Evolutionary conservation across 2,329 filamentous ascomycete genomes (phyloP).

Genomic region (Venturia nashicola): DNA sequence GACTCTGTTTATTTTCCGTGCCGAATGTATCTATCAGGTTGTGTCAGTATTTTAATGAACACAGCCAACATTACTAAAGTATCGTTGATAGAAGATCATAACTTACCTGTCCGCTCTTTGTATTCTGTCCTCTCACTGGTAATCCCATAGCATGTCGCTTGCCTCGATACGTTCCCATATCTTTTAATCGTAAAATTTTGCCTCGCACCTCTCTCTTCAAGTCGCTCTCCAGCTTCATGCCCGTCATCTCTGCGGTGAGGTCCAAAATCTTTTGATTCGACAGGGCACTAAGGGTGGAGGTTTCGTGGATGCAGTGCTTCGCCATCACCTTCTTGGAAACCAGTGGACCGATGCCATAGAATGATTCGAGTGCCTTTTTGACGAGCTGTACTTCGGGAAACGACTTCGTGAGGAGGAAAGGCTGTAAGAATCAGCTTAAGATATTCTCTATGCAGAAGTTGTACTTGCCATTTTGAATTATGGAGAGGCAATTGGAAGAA

Average conservation of each 20-base stretch:
- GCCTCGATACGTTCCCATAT: conserved; percentile 84
- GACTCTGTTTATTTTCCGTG: neutral
- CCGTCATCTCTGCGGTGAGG: conserved; percentile 72
- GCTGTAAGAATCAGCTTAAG: conserved; percentile 28
- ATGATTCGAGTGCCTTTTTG: conserved; percentile 68
- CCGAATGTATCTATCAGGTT: neutral
- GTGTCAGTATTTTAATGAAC: neutral
- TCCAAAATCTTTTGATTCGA: conserved; percentile 65
- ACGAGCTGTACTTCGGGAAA: conserved; percentile 77
- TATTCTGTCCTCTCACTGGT: conserved; percentile 83
- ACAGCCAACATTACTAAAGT: too few relatives aligned
- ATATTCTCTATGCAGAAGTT: neutral
- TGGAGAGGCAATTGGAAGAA: neutral
- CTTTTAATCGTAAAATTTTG: conserved; percentile 74
- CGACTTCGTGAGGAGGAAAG: conserved; percentile 76
- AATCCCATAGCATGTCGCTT: conserved; percentile 84
- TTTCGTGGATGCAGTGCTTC: conserved; percentile 77
- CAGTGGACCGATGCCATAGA: conserved; percentile 72
- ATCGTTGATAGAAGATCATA: neutral
- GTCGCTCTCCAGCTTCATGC: conserved; percentile 91
- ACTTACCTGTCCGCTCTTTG: conserved; percentile 34
- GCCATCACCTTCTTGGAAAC: conserved; percentile 67
- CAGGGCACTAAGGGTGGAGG: conserved; percentile 64
- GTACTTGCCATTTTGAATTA: conserved; percentile 2
- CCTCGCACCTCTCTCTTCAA: conserved; percentile 64